Base-by-base conservation (phyloP, 345 rosid species). In the Euphorbia lathyris region DNA sequence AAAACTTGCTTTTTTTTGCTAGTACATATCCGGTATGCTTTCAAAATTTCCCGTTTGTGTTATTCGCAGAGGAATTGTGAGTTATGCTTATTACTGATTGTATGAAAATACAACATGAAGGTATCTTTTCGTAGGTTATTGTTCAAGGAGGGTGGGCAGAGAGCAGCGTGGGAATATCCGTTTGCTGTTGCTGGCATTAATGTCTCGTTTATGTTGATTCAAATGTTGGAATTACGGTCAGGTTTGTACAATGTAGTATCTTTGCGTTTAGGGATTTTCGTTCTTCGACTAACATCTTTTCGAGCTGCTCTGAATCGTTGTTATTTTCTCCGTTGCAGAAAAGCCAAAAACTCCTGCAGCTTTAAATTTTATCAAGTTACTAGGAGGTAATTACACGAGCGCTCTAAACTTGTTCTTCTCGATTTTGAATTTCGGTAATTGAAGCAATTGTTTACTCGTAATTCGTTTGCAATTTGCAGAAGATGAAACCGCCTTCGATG, bases 111-210 rank as follows among this genome's bases (percentile, higher is more conserved):
- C 84, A 79, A 78, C 76, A 85, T 84, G 90, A 87, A 95, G 99
- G 97, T 69, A 82, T 90, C 98, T 82, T 95, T 90, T 77, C 94
- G 80, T 85, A 90, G 94, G 88, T 86, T 95, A 77, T 86, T 95
- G 81, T 80, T 88, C 67, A 95, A 95, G 87, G 85, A 87, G 87
- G 88, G 82, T 56, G 99, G 98, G 22, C 69, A 78, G 27, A 74
- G 99, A 70, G 96, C 99, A 56, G 74, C 88, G 61, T 92, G 99
- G 99, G 98, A 95, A 77, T 95, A 95, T 71, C 98, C 98, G 26
- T 95, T 95, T 75, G 99, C 99, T 19, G 99, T 87, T 77, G 99
- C 99, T 60, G 99, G 99, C 76, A 88, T 95, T 73, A 95, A 95
- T 73, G 83, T 95, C 60, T 83, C 99, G 25, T 92, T 85, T 77